Evolutionary conservation across 352 stramenopile species (phyloP).

Genomic region (Phytophthora meadii): DNA sequence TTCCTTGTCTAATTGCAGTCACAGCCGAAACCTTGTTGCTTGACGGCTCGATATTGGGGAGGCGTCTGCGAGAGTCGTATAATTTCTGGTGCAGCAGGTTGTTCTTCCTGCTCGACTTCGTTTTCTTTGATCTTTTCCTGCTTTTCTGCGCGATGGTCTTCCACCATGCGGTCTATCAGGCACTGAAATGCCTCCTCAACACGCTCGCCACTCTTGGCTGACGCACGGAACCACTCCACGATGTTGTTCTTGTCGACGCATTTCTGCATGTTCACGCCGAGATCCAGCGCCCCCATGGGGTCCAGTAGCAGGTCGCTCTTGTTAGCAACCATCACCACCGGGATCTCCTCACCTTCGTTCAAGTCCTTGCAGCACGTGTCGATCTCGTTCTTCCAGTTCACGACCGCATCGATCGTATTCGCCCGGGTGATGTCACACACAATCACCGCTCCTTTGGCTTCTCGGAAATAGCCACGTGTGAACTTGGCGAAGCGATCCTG

Average conservation of each 20-base stretch:
- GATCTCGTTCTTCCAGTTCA: constrained; percentile 86
- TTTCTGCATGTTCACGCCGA: constrained; percentile 88
- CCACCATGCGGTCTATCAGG: constrained; percentile 69
- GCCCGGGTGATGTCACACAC: constrained; percentile 90
- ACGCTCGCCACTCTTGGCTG: constrained; percentile 74
- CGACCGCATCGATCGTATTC: constrained; percentile 86
- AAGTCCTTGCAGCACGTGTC: constrained; percentile 65
- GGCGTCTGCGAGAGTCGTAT: constrained; percentile 53
- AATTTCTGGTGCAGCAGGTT: constrained; percentile 25
- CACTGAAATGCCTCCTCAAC: constrained; percentile 69
- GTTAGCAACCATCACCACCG: constrained; percentile 86
- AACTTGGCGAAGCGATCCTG: constrained; percentile 91
- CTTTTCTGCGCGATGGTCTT: constrained; percentile 47
- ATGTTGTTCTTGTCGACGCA: constrained; percentile 78
- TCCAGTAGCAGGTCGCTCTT: constrained; percentile 86
- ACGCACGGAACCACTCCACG: constrained; percentile 80
- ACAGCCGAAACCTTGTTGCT: constrained; percentile 44
- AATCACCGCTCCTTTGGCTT: constrained; percentile 83
- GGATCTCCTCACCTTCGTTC: constrained; percentile 54
- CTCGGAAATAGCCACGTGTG: constrained; percentile 85
- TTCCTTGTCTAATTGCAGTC: constrained; percentile 55
- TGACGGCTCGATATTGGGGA: constrained; percentile 27
- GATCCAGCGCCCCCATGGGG: constrained; percentile 67
- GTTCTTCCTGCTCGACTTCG: constrained; percentile 2
- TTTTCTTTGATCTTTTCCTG: constrained; percentile 5